phyloP scores from a whole-genome alignment of 140 eudicot species.

The Anethum foeniculum region DNA sequence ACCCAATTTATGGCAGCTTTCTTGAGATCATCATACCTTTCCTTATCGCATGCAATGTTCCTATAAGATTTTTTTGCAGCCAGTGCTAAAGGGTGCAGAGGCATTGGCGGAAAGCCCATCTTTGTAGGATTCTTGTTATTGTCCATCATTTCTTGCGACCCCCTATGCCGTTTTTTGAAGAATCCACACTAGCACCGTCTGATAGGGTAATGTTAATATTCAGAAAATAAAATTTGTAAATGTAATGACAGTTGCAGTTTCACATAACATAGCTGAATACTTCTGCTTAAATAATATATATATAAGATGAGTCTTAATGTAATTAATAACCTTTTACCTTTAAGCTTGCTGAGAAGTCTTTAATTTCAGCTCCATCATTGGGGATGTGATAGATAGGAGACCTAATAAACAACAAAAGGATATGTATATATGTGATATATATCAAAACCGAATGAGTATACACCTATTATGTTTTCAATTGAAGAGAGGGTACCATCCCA shows the following conservation, averaged over 20 bases:
- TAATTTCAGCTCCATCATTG: not conserved
- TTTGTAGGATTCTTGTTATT: no score
- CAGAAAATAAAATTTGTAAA: not conserved
- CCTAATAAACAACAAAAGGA: conserved; percentile 20
- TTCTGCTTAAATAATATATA: not conserved
- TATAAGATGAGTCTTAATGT: not conserved
- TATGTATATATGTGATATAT: not conserved
- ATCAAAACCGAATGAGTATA: not conserved
- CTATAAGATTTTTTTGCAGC: not conserved
- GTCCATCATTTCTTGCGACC: no score
- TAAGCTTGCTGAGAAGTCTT: conserved; percentile 40
- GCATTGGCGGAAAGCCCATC: not conserved
- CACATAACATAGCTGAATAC: not conserved
- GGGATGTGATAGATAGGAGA: conserved; percentile 48
- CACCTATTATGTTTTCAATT: not conserved
- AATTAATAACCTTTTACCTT: conserved; percentile 30
- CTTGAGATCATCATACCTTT: not conserved
- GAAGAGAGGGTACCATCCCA: not conserved
- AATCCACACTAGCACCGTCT: not conserved
- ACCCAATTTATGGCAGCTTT: not conserved
- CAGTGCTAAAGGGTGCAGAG: not conserved
- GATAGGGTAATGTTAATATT: not conserved
- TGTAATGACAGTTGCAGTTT: no score
- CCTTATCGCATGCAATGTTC: not conserved
- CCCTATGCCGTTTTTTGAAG: not conserved